These are phyloP conservation scores for Botryotinia convoluta DNA, from an alignment of 2,329 filamentous ascomycete genomes.

Conservation along the genomic window DNA sequence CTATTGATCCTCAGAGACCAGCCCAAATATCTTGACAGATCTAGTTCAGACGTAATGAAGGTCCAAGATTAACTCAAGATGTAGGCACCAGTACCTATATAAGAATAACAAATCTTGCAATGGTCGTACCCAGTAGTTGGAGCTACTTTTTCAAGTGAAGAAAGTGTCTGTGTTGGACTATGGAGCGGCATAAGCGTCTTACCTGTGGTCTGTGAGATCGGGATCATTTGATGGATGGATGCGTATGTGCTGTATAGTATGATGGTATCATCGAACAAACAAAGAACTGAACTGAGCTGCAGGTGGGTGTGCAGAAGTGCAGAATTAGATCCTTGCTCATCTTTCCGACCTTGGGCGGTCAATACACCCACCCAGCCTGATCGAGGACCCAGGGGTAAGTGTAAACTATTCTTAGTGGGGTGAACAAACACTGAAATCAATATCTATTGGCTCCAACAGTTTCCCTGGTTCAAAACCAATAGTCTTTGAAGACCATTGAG, in stretches of 20 bases:
- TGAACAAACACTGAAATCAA: slow-evolving; percentile 3
- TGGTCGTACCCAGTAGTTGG: slow-evolving; percentile 10
- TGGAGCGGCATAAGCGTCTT: slow-evolving; percentile 16
- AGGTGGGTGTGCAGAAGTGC: slow-evolving; percentile 9
- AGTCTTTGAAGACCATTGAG: neutral
- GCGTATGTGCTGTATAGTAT: slow-evolving; percentile 16
- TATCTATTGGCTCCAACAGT: neutral
- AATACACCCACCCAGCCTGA: slow-evolving; percentile 7
- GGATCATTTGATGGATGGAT: slow-evolving; percentile 20
- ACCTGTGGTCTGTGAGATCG: slow-evolving; percentile 16
- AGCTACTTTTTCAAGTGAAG: neutral
- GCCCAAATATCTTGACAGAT: slow-evolving; percentile 10
- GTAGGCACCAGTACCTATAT: slow-evolving; percentile 20
- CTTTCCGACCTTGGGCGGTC: slow-evolving; percentile 12
- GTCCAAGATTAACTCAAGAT: neutral
- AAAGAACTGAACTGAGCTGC: neutral
- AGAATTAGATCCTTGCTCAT: slow-evolving; percentile 12
- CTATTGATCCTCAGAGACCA: slow-evolving; percentile 17
- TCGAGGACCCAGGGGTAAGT: slow-evolving; percentile 9
- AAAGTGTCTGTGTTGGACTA: slow-evolving; percentile 16
- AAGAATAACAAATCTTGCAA: neutral
- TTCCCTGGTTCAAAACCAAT: neutral
- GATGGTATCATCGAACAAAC: slow-evolving; percentile 21
- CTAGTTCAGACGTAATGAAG: slow-evolving; percentile 16
- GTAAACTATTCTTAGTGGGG: neutral